Base-by-base conservation (phyloP, 1,284 basidiomycete species). In the Vanrija humicola region DNA sequence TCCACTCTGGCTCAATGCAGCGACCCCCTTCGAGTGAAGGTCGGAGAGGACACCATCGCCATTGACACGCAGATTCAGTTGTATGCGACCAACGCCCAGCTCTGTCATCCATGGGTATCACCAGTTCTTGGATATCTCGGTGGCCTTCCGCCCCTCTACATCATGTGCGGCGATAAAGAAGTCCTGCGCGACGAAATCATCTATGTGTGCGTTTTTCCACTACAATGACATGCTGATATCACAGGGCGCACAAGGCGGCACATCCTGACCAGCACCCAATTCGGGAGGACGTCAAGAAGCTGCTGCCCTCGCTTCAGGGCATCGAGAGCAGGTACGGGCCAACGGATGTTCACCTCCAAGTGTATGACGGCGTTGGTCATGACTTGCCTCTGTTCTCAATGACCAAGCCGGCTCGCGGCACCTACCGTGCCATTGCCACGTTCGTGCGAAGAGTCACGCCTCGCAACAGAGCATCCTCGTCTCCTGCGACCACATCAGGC, bases 111-210 rank as follows among this genome's bases (percentile, higher is more conserved):
- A 3, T 84, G 92, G 55, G 84, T 96, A 46, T 95, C 90, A 56
- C 88, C 92, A 0, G 84, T 82, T 29, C 64, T 89, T 66, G 86
- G 88, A 0, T 94, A 93, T 67, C 81, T 98, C 8, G 95, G 95
- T 8, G 94, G 94, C 1, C 76, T 98, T 0, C 91, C 91, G 1
- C 94, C 95, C 3, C 71, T 98, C 48, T 79, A 91, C 48, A 79
- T 98, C 62, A 85, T 95, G 61, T 88, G 85, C 1, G 88, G 95
- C 38, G 88, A 98, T 64, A 87, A 86, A 64, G 95, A 98, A 76
- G 92, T 97, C 0, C 76, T 98, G 43, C 80, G 91, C 47, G 95
- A 98, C 68, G 94, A 98, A 75, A 86, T 92, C 46, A 84, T 97
- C 39, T 98, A 90, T 68, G 77, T 82, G 88, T 91, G 63, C 67